A percentile compares a stretch with the other conserved stretches of the same genome.
phyloP scores from a whole-genome alignment of 305 asterid genomes.

The Rubia peregrina region DNA sequence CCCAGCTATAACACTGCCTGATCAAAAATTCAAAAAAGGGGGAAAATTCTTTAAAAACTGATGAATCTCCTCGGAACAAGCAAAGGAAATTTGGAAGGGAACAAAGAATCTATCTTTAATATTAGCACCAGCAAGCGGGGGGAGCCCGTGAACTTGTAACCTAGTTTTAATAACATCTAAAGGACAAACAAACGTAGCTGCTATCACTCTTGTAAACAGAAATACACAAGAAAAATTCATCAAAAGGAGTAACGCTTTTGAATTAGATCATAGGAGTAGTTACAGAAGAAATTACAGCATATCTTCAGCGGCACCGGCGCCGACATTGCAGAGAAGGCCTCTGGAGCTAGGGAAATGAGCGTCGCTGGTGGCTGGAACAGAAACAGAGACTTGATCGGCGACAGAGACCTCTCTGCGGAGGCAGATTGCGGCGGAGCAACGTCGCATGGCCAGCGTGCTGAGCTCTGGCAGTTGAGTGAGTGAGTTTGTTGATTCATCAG shows the following conservation, averaged over 20 bases:
- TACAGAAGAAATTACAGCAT: background rate
- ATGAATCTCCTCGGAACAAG: background rate
- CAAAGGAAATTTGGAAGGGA: background rate
- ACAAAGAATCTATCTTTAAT: slow-evolving; percentile 43
- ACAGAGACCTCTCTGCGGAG: slow-evolving; percentile 23
- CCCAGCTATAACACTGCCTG: slow-evolving; percentile 85
- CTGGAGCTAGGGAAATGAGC: slow-evolving; percentile 48
- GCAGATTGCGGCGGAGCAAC: slow-evolving; percentile 47
- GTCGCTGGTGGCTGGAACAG: slow-evolving; percentile 21
- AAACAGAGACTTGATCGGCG: slow-evolving; percentile 13
- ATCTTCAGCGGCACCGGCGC: slow-evolving; percentile 92
- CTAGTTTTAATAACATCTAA: slow-evolving; percentile 95
- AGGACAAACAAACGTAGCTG: slow-evolving; percentile 95
- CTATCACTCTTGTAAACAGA: slow-evolving; percentile 65
- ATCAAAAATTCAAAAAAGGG: slow-evolving; percentile 16
- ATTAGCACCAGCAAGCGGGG: slow-evolving; percentile 55
- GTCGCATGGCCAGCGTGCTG: slow-evolving; percentile 41
- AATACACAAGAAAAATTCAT: slow-evolving; percentile 9
- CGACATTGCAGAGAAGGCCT: slow-evolving; percentile 74
- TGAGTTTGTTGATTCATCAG: background rate
- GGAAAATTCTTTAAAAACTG: background rate
- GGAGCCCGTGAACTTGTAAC: slow-evolving; percentile 86
- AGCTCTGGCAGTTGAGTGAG: slow-evolving; percentile 22
- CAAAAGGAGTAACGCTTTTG: background rate
- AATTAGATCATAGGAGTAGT: too few relatives aligned